phyloP scores from a whole-genome alignment of 1,284 basidiomycete genomes.

The Ceratobasidium papillatum region DNA sequence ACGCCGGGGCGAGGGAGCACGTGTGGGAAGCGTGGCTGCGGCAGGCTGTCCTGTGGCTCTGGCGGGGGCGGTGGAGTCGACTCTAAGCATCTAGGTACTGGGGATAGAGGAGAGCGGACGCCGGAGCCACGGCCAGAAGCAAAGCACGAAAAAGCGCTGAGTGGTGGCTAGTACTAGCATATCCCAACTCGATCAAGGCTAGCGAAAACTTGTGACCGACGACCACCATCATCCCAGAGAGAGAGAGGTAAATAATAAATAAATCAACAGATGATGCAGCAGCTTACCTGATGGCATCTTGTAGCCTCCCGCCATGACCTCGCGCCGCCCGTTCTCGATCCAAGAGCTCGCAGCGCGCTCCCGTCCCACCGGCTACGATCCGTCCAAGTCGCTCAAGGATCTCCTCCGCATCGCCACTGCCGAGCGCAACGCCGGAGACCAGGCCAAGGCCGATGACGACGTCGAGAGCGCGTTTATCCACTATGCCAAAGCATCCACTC shows the following conservation, averaged over 20 bases:
- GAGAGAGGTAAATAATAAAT: not conserved
- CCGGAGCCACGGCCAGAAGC: no score
- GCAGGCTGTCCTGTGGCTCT: not conserved
- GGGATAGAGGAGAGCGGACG: not conserved
- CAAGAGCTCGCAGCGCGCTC: conserved; percentile 43
- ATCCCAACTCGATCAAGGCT: not conserved
- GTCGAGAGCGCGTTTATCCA: conserved; percentile 66
- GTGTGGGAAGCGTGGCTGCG: conserved; percentile 25
- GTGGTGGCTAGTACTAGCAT: not conserved
- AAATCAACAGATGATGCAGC: not conserved
- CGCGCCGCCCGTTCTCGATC: conserved; percentile 43
- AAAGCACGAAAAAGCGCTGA: no score
- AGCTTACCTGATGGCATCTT: conserved; percentile 9
- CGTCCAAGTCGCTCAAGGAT: conserved; percentile 44
- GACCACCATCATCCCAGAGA: no score
- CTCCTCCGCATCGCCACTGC: conserved; percentile 51
- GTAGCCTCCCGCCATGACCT: conserved; percentile 6
- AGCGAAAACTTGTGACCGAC: not conserved
- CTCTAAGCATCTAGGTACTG: no score
- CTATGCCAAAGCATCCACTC: conserved; percentile 67
- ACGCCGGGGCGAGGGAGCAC: not conserved
- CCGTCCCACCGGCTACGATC: conserved; percentile 43
- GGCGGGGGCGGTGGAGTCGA: not conserved
- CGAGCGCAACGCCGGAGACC: conserved; percentile 52
- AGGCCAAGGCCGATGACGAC: conserved; percentile 59